Evolutionary conservation across 2,329 filamentous ascomycete species (phyloP).

Genomic region (Aspergillus sp.): DNA sequence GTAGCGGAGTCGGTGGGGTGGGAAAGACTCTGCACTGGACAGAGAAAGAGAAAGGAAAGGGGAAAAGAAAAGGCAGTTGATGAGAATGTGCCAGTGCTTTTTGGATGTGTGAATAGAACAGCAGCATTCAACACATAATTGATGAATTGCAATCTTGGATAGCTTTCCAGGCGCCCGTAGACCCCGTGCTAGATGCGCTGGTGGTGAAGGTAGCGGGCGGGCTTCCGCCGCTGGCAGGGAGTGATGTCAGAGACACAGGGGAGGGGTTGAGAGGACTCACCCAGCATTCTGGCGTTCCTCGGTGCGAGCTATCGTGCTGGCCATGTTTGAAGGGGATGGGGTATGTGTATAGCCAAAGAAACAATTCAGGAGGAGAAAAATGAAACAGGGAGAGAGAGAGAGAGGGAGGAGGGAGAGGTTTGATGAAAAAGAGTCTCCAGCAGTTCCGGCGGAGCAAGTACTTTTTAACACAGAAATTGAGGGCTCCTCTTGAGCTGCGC

Average conservation of each 20-base stretch:
- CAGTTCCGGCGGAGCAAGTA: slow-evolving; percentile 28
- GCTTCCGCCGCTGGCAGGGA: slow-evolving; percentile 9
- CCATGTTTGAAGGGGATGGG: slow-evolving; percentile 33
- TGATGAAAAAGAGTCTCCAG: slow-evolving; percentile 14
- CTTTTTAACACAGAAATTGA: slow-evolving; percentile 24
- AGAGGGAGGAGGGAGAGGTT: slow-evolving; percentile 18
- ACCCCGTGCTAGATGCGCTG: neutral
- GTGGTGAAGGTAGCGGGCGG: slow-evolving; percentile 5
- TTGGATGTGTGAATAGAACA: neutral
- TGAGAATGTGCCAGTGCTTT: too few species aligned
- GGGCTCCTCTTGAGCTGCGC: slow-evolving; percentile 4
- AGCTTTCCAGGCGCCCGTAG: too few species aligned
- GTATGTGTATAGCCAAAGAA: slow-evolving; percentile 8
- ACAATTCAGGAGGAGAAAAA: slow-evolving; percentile 12
- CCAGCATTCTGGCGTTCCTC: slow-evolving; percentile 48
- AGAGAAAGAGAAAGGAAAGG: neutral
- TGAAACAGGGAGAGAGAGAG: slow-evolving; percentile 10
- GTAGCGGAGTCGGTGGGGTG: slow-evolving; percentile 1
- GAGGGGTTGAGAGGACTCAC: slow-evolving; percentile 37
- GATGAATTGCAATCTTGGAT: too few species aligned
- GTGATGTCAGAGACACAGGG: slow-evolving; percentile 34
- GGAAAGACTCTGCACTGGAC: neutral
- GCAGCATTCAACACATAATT: neutral
- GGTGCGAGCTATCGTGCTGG: slow-evolving; percentile 47
- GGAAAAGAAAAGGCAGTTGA: neutral